Conservation (phyloP, 2,329 filamentous ascomycete genomes). For the Arthrobotrys conoides region DNA sequence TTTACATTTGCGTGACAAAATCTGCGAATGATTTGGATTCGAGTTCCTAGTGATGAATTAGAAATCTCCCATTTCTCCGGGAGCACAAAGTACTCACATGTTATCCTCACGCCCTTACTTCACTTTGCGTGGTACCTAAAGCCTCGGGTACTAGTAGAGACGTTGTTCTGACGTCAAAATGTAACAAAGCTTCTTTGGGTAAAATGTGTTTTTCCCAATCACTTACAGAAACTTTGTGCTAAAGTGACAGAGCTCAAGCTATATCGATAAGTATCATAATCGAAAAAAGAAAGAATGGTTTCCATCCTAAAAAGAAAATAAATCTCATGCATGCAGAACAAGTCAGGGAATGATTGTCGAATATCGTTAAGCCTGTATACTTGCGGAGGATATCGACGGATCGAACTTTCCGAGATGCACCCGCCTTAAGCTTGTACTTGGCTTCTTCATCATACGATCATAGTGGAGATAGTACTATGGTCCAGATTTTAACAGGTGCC, state of each 20-base stretch:
- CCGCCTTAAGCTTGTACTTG: conserved; percentile 21
- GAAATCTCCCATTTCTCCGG: neutral
- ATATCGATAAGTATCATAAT: neutral
- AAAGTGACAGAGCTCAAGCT: conserved; percentile 32
- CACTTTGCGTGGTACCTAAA: conserved; percentile 25
- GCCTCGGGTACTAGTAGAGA: conserved; percentile 28
- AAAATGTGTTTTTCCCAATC: conserved; percentile 21
- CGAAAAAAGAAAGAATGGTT: conserved; percentile 6
- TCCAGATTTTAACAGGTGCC: neutral
- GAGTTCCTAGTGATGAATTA: neutral
- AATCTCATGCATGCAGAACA: neutral
- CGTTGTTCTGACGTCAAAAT: conserved; percentile 58
- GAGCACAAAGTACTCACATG: conserved; percentile 38
- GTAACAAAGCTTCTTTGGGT: conserved; percentile 46
- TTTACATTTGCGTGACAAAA: conserved; percentile 16
- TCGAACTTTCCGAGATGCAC: conserved; percentile 33
- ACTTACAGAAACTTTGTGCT: conserved; percentile 37
- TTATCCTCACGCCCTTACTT: conserved; percentile 23
- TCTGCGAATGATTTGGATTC: neutral
- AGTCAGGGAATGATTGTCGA: neutral
- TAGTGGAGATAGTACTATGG: neutral
- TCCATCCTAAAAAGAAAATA: conserved; percentile 5
- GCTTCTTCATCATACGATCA: conserved; percentile 49
- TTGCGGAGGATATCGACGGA: conserved; percentile 25
- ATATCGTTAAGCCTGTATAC: conserved; percentile 21